Evolutionary conservation across 2,329 filamentous ascomycete genomes (phyloP), one percentile per base, ranked within the genome.

Genomic region (Acephala macrosclerotiorum): DNA sequence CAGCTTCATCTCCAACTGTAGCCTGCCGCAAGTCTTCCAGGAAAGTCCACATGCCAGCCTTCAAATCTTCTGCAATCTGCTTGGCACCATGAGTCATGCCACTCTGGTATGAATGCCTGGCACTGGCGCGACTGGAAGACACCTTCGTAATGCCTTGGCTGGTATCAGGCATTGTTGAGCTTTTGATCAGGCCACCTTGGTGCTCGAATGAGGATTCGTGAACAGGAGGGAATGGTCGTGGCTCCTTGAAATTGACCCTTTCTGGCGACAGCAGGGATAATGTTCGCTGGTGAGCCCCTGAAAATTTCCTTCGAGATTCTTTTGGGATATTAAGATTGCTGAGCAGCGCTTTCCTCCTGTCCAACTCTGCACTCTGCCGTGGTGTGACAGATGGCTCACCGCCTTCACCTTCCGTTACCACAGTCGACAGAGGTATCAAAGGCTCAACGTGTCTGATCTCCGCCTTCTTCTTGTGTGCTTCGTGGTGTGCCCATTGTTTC

Each of bases 11-110:
- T 26, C 96, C 96, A 7, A 99, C 94, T 0, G 96, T 97, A 16
- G 95, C 96, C 79, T 98, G 96, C 71, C 94, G 87, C 57, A 99
- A 88, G 76, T 99, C 96, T 77, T 98, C 96, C 66, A 97, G 89
- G 79, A 99, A 99, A 1, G 93, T 97, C 88, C 92, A 94, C 58
- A 99, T 81, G 1, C 96, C 95, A 60, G 96, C 88, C 76, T 90
- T 93, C 78, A 99, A 89, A 79, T 97, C 96, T 66, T 92, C 91
- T 18, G 76, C 75, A 42, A 77, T 72, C 38, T 75, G 71, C 62
- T 77, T 77, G 11, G 75, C 75, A 25, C 71, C 72, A 58, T 71
- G 65, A 20, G 73, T 74, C 22, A 76, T 64, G 20, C 74, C 71
- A n/a, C 71, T 70, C 55, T 77, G 74, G 57, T 76, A 77, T 8